Percentiles rank a stretch among this genome's conserved stretches.
Conservation (phyloP, 306 rosid species). For the Comarum palustre region DNA sequence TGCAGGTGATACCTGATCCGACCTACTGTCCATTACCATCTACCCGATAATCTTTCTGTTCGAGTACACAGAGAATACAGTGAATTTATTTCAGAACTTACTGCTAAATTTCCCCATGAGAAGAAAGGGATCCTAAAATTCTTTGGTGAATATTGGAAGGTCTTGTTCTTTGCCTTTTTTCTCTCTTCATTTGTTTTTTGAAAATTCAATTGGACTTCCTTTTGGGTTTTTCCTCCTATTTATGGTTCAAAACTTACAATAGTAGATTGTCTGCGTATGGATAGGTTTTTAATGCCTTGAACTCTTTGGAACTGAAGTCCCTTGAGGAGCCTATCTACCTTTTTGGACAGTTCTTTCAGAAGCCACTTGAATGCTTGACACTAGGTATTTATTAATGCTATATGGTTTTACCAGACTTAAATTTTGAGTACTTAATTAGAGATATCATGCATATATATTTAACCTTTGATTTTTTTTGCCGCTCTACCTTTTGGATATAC, state of each 20-base stretch:
- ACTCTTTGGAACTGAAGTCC: slow-evolving; percentile 90
- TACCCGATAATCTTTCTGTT: slow-evolving; percentile 69
- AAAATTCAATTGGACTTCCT: too few relatives aligned
- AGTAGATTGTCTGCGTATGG: slow-evolving; percentile 25
- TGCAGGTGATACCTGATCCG: slow-evolving; percentile 90
- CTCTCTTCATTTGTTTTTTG: slow-evolving; percentile 6
- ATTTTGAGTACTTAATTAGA: background rate
- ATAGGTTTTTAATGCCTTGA: slow-evolving; percentile 85
- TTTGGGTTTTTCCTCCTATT: slow-evolving; percentile 37
- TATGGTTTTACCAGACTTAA: slow-evolving; percentile 7
- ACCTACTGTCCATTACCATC: slow-evolving; percentile 96
- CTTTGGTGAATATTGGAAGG: slow-evolving; percentile 95
- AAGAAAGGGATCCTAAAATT: slow-evolving; percentile 83
- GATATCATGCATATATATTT: slow-evolving; percentile 6
- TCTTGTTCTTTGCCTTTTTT: slow-evolving; percentile 35
- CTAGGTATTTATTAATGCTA: slow-evolving; percentile 54
- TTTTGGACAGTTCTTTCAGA: slow-evolving; percentile 87
- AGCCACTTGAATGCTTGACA: slow-evolving; percentile 85
- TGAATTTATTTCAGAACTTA: slow-evolving; percentile 66
- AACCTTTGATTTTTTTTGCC: slow-evolving; percentile 10
- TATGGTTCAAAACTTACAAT: slow-evolving; percentile 25
- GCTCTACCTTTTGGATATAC: slow-evolving; percentile 3
- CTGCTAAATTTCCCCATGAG: slow-evolving; percentile 70
- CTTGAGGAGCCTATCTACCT: slow-evolving; percentile 97
- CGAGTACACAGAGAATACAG: slow-evolving; percentile 74